A percentile compares a stretch with the other conserved stretches of the same genome.
These are phyloP conservation scores for Cystofilobasidium ferigula DNA, from an alignment of 768 basidiomycete species.

Conservation along the genomic window DNA sequence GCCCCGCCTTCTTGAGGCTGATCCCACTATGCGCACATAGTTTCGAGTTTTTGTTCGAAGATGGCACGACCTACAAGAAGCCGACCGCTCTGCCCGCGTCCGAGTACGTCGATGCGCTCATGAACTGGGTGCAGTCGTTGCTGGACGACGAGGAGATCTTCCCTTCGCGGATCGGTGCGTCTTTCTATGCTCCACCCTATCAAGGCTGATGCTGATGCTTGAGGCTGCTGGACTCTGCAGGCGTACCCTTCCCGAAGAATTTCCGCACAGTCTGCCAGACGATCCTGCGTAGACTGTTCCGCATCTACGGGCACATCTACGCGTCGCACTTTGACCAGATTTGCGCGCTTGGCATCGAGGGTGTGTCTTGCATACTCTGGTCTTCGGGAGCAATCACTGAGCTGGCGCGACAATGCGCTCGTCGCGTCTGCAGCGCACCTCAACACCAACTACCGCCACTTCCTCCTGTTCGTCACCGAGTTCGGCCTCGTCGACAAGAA, in stretches of 20 bases:
- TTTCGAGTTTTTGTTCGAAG: conserved; percentile 26
- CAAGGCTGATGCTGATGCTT: not conserved
- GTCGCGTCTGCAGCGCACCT: conserved; percentile 61
- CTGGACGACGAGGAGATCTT: conserved; percentile 87
- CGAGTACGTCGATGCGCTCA: conserved; percentile 92
- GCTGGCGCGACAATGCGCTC: not conserved
- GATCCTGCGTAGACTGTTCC: conserved; percentile 81
- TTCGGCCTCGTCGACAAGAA: conserved; percentile 27
- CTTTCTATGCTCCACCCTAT: not conserved
- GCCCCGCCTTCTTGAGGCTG: not conserved
- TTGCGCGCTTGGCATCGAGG: conserved; percentile 95
- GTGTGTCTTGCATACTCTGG: conserved; percentile 42
- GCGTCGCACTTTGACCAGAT: conserved; percentile 99
- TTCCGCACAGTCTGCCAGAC: conserved; percentile 85
- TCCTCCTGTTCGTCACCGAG: conserved; percentile 91
- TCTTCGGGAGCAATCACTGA: not conserved
- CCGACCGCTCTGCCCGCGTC: conserved; percentile 36
- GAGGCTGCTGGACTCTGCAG: conserved; percentile 41
- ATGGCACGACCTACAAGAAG: conserved; percentile 31
- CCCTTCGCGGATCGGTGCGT: conserved; percentile 82
- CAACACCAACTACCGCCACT: conserved; percentile 96
- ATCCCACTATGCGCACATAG: not conserved
- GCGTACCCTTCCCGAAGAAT: conserved; percentile 77
- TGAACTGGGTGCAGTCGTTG: conserved; percentile 94
- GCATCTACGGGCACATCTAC: conserved; percentile 97